phyloP scores from a whole-genome alignment of 2,329 filamentous ascomycete genomes.

The Penicillium sclerotiorum region DNA sequence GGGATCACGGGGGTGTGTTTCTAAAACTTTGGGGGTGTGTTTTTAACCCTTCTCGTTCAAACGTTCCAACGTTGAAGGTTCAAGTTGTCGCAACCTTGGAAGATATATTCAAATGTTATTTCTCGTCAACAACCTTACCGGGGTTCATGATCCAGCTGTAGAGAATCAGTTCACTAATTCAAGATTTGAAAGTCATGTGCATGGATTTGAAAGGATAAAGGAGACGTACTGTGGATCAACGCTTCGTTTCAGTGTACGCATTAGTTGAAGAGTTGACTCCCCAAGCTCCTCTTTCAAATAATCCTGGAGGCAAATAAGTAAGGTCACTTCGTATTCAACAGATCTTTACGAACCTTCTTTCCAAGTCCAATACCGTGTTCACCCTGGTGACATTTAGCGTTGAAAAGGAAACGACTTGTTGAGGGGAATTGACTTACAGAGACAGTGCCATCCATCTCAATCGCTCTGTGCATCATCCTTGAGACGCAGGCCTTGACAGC shows the following conservation, averaged over 20 bases:
- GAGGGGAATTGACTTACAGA: slow-evolving; percentile 45
- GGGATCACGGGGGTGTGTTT: no score
- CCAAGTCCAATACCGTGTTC: slow-evolving; percentile 83
- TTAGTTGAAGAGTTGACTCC: slow-evolving; percentile 73
- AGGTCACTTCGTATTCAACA: not conserved
- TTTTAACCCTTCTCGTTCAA: no score
- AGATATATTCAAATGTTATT: no score
- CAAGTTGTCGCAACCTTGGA: no score
- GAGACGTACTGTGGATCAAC: slow-evolving; percentile 64
- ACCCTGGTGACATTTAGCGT: slow-evolving; percentile 38
- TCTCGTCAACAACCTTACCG: slow-evolving; percentile 1
- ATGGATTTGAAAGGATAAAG: not conserved
- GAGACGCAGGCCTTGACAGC: slow-evolving; percentile 78
- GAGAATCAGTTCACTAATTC: not conserved
- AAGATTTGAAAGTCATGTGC: not conserved
- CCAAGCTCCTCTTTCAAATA: slow-evolving; percentile 68
- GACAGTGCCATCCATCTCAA: slow-evolving; percentile 89
- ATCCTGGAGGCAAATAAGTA: not conserved
- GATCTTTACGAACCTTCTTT: slow-evolving; percentile 72
- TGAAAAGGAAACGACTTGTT: no score
- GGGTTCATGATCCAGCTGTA: slow-evolving; percentile 58
- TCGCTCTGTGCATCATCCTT: slow-evolving; percentile 79
- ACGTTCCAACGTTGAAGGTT: no score
- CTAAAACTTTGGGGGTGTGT: no score
- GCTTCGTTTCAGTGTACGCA: slow-evolving; percentile 77